A percentile compares a stretch with the other conserved stretches of the same genome.
phyloP scores from a whole-genome alignment of 176 grass and related monocot genomes.

The Eleusine indica region DNA sequence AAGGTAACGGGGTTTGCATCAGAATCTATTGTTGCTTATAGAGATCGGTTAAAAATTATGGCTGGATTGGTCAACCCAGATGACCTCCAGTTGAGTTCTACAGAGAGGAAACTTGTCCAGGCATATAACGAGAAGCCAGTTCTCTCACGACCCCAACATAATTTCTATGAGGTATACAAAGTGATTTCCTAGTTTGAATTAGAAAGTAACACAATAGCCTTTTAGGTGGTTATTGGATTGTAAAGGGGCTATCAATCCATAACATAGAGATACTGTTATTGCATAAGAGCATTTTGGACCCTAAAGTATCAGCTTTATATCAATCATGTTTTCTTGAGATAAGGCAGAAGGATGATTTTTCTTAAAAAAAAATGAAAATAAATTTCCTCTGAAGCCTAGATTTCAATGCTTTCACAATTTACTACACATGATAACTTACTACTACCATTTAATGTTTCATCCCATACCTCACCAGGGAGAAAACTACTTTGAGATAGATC shows the following conservation, averaged over 20 bases:
- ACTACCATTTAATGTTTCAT: background rate
- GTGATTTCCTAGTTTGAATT: slow-evolving; percentile 20
- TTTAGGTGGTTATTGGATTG: background rate
- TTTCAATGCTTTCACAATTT: background rate
- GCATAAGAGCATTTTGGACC: background rate
- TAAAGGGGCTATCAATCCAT: background rate
- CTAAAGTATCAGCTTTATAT: background rate
- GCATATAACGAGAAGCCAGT: slow-evolving; percentile 98
- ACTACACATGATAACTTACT: background rate
- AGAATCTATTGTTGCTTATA: slow-evolving; percentile 69
- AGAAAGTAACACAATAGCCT: background rate
- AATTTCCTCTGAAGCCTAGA: background rate
- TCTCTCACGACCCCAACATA: slow-evolving; percentile 91
- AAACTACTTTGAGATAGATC: slow-evolving; percentile 94
- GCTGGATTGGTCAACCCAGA: slow-evolving; percentile 91
- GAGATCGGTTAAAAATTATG: slow-evolving; percentile 96
- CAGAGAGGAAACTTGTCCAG: slow-evolving; percentile 85
- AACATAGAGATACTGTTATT: background rate
- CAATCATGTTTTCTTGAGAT: background rate
- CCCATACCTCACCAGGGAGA: slow-evolving; percentile 62
- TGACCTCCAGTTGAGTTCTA: slow-evolving; percentile 72
- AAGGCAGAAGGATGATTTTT: background rate
- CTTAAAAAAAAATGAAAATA: background rate
- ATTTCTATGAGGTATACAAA: slow-evolving; percentile 70
- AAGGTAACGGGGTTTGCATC: slow-evolving; percentile 81